These are phyloP conservation scores for Trichoderma afroharzianum DNA, from an alignment of 2,329 filamentous ascomycete genomes.

Conservation along the genomic window DNA sequence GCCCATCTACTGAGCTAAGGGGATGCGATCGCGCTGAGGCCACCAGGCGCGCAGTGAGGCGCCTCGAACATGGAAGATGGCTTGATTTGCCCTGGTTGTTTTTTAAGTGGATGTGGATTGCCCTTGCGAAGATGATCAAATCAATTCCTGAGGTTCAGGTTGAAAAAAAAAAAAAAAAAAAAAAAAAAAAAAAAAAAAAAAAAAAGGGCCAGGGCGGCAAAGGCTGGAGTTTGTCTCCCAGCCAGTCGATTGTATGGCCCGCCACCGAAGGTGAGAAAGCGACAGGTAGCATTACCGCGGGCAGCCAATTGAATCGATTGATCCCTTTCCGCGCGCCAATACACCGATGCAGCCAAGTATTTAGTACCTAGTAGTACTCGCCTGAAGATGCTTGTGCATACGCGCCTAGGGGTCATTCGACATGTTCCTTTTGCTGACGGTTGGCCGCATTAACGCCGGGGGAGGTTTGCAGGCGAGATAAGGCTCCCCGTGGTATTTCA, in stretches of 20 bases:
- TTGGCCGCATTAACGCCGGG: not conserved
- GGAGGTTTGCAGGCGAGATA: not conserved
- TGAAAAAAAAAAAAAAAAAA: too few relatives aligned
- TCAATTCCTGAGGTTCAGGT: not conserved
- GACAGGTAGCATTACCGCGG: not conserved
- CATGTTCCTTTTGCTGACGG: not conserved
- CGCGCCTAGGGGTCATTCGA: too few relatives aligned
- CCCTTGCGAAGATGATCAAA: not conserved
- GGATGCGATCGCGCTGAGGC: conserved; percentile 11
- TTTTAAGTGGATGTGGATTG: not conserved
- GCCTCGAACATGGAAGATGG: not conserved
- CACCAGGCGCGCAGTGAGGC: conserved; percentile 7
- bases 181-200: too few relatives aligned
- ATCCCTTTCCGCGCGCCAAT: not conserved
- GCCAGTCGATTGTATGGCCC: not conserved
- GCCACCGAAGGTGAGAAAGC: not conserved
- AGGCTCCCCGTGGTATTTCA: not conserved
- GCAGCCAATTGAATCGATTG: not conserved
- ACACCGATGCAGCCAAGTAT: not conserved
- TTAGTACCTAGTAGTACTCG: too few relatives aligned
- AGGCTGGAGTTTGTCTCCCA: not conserved
- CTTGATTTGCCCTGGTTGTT: not conserved
- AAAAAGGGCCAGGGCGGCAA: not conserved
- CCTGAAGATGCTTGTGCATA: not conserved
- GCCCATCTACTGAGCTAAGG: not conserved